A percentile compares a stretch with the other conserved stretches of the same genome.
These are phyloP conservation scores for Artemisia argyi DNA, from an alignment of 129 eudicot species.

Conservation along the genomic window DNA sequence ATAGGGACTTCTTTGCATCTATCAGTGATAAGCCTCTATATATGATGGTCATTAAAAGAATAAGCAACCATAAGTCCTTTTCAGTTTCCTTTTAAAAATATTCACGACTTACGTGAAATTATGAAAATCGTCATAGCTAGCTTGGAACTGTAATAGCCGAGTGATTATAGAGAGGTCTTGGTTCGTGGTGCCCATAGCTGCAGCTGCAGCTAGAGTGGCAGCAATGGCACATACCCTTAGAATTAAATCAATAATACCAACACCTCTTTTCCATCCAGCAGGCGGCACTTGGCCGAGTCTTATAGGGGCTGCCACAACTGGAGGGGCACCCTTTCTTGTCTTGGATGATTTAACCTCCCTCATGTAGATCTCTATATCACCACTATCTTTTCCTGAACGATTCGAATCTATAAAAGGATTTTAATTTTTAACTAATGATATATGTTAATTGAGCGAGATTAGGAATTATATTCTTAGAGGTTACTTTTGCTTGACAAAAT, in stretches of 20 bases:
- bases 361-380: slow-evolving; percentile 48
- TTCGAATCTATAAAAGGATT: slow-evolving; percentile 32
- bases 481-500: slow-evolving; percentile 31
- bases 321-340: slow-evolving; percentile 37
- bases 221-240: slow-evolving; percentile 49
- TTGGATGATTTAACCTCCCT: slow-evolving; percentile 48
- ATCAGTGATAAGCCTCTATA: too few species aligned
- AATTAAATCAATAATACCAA: slow-evolving; percentile 57
- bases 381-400: slow-evolving; percentile 35
- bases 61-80: too few species aligned
- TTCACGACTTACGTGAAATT: slow-evolving; percentile 49
- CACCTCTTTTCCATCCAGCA: slow-evolving; percentile 50
- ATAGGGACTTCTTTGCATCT: too few species aligned
- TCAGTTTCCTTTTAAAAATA: too few species aligned
- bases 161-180: slow-evolving; percentile 51
- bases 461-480: slow-evolving; percentile 15
- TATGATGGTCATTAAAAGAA: neutral
- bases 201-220: slow-evolving; percentile 56
- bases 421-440: neutral
- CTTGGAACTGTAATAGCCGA: slow-evolving; percentile 59
- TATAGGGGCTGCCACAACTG: slow-evolving; percentile 24
- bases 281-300: slow-evolving; percentile 24
- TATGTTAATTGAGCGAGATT: neutral
- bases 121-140: slow-evolving; percentile 66
- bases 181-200: slow-evolving; percentile 57